Conservation (phyloP, 2,329 filamentous ascomycete species). For the Pyrenochaeta sp. region DNA sequence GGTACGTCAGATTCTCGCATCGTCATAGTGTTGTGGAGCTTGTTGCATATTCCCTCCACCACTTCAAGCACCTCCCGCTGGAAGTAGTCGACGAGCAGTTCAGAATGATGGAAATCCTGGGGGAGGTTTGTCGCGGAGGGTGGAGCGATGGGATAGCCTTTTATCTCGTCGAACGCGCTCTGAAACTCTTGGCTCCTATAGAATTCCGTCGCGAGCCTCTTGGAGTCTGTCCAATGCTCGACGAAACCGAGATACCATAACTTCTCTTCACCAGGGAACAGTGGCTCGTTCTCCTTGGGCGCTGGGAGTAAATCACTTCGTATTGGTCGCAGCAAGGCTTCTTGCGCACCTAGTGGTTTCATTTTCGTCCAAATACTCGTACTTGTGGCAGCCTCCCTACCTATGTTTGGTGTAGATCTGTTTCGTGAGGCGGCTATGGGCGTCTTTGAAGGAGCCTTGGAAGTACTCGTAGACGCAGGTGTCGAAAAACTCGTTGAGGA, state of each 20-base stretch:
- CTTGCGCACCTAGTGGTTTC: background rate
- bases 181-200: conserved; percentile 2
- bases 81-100: conserved; percentile 12
- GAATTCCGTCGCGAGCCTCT: background rate
- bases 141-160: conserved; percentile 1
- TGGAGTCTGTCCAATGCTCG: conserved; percentile 18
- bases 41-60: conserved; percentile 8
- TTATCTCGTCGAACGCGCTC: conserved; percentile 15
- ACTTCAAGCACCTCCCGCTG: conserved; percentile 14
- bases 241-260: conserved; percentile 29
- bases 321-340: conserved; percentile 5
- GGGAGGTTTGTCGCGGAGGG: background rate
- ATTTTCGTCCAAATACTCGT: background rate
- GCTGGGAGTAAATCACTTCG: background rate
- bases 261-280: conserved; percentile 13
- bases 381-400: background rate
- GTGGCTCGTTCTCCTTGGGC: conserved; percentile 6
- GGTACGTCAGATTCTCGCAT: background rate
- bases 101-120: background rate
- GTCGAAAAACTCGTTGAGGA: background rate
- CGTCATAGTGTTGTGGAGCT: conserved; percentile 4
- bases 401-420: background rate
- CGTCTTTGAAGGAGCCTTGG: background rate
- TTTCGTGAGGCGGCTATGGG: background rate
- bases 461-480: background rate